Percentiles rank a stretch among this genome's conserved stretches.
These are phyloP conservation scores for Leccinum variabile DNA, from an alignment of 1,284 basidiomycete species.

Conservation along the genomic window DNA sequence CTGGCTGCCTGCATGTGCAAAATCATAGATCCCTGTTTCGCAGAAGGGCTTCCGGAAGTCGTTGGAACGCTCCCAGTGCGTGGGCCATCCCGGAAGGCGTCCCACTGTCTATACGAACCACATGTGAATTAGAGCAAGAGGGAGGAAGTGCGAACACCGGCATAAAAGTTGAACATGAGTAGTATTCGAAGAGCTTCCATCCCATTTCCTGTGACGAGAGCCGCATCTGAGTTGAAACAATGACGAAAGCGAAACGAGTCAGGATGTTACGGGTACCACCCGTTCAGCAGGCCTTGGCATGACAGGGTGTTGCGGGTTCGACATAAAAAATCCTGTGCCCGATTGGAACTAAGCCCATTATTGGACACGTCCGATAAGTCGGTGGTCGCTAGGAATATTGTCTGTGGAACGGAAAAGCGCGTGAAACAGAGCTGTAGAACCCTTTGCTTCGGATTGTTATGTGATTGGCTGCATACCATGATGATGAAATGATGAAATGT, in stretches of 20 bases:
- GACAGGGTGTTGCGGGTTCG: slow-evolving; percentile 1
- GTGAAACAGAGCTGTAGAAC: slow-evolving; percentile 6
- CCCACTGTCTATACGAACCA: not conserved
- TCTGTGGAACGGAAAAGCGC: not conserved
- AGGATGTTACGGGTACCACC: too few relatives aligned
- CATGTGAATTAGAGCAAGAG: slow-evolving; percentile 14
- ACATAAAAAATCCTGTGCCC: not conserved
- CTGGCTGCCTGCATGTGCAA: not conserved
- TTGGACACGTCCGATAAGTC: not conserved
- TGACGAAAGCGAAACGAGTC: slow-evolving; percentile 5
- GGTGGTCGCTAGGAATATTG: not conserved
- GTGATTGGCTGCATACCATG: not conserved
- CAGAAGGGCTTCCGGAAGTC: slow-evolving; percentile 1
- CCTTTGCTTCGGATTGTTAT: slow-evolving; percentile 1
- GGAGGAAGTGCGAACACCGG: slow-evolving; percentile 3
- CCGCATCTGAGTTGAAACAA: slow-evolving; percentile 4
- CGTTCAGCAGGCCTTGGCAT: not conserved
- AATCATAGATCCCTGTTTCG: not conserved
- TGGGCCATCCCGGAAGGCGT: not conserved
- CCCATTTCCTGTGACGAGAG: not conserved
- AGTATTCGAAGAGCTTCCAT: slow-evolving; percentile 1
- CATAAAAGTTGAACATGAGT: not conserved
- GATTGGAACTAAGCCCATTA: not conserved
- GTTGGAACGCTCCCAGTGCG: not conserved
- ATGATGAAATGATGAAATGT: slow-evolving; percentile 1